Conservation (phyloP, 805 yeast species). For the Lachancea lanzarotensis region DNA sequence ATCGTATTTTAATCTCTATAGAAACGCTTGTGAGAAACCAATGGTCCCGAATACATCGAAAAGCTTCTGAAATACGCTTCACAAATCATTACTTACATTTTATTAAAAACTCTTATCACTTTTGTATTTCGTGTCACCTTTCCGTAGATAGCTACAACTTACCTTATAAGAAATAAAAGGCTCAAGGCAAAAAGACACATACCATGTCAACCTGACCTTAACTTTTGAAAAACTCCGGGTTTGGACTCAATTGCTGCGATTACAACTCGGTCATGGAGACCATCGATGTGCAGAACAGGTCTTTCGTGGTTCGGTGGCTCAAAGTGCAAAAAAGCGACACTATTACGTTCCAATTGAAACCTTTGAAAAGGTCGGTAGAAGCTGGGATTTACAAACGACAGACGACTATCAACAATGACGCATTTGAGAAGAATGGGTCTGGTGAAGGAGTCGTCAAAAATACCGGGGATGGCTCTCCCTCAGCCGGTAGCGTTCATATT, state of each 20-base stretch:
- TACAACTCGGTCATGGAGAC: conserved; percentile 57
- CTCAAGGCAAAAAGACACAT: background rate
- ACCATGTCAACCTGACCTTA: background rate
- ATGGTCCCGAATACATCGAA: too few species aligned
- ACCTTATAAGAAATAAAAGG: too few species aligned
- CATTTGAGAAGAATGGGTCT: background rate
- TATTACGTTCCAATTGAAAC: conserved; percentile 76
- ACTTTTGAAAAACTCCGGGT: background rate
- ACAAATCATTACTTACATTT: too few species aligned
- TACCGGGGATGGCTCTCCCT: background rate
- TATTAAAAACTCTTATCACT: too few species aligned
- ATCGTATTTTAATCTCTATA: too few species aligned
- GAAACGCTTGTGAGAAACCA: too few species aligned
- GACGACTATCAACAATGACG: conserved; percentile 7
- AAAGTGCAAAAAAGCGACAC: conserved; percentile 60
- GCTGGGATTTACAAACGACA: conserved; percentile 32
- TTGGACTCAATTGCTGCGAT: background rate
- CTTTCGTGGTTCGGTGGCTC: conserved; percentile 89
- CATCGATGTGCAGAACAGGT: conserved; percentile 81
- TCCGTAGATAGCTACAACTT: too few species aligned
- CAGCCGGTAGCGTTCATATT: conserved; percentile 21
- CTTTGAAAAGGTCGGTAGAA: conserved; percentile 56
- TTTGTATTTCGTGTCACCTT: too few species aligned
- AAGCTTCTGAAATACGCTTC: too few species aligned
- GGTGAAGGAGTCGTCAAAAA: background rate